Conservation (phyloP, 176 grass and related monocot species). For the Guadua angustifolia region DNA sequence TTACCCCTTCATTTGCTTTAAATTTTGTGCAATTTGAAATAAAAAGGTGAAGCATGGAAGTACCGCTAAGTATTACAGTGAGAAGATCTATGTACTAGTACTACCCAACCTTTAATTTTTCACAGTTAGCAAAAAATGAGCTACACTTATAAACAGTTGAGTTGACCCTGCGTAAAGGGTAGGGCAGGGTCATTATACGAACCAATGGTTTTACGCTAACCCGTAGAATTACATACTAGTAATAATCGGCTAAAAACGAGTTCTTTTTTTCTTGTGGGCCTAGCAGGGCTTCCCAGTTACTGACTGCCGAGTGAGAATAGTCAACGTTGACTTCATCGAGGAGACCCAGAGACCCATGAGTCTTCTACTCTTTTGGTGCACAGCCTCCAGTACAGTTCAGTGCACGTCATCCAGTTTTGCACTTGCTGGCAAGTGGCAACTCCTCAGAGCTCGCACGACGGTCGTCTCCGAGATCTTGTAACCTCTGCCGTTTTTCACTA, state of each 20-base stretch:
- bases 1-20: no score
- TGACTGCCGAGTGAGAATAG: constrained; percentile 3
- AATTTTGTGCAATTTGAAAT: no score
- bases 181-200: constrained; percentile 26
- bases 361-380: constrained; percentile 19
- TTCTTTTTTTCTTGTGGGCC: neutral
- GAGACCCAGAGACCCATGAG: constrained; percentile 9
- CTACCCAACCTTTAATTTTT: neutral
- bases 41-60: no score
- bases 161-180: constrained; percentile 9
- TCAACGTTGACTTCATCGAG: constrained; percentile 3
- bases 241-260: neutral
- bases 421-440: neutral
- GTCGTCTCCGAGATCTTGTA: neutral
- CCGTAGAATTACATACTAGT: neutral
- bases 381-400: neutral
- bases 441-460: constrained; percentile 7
- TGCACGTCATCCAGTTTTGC: constrained; percentile 25
- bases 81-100: neutral
- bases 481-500: neutral
- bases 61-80: neutral
- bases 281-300: neutral
- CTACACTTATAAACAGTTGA: constrained; percentile 25
- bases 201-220: constrained; percentile 28
- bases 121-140: neutral